Conservation (phyloP, 208 protist genomes). For the Crithidia thermophila region DNA sequence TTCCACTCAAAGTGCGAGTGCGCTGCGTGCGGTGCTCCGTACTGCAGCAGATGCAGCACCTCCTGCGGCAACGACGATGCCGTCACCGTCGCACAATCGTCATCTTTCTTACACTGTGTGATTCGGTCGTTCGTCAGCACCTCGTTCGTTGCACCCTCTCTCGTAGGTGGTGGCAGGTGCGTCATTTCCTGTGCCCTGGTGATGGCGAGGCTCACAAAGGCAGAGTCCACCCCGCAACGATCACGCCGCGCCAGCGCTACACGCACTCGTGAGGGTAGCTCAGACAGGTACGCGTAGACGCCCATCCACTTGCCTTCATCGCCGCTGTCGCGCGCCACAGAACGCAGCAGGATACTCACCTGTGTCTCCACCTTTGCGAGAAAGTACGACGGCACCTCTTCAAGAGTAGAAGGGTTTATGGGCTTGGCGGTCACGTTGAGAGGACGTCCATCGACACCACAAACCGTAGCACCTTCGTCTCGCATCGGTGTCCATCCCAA, state of each 20-base stretch:
- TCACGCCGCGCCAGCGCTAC: constrained; percentile 13
- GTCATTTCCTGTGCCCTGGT: neutral
- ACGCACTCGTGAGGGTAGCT: constrained; percentile 27
- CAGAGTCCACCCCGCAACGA: constrained; percentile 8
- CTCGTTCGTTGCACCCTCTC: no score
- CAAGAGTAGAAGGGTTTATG: neutral
- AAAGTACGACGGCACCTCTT: constrained; percentile 30
- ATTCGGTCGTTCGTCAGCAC: no score
- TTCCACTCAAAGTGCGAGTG: constrained; percentile 17
- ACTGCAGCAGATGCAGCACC: constrained; percentile 28
- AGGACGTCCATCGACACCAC: no score
- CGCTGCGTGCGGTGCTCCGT: constrained; percentile 2
- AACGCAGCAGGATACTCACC: constrained; percentile 24
- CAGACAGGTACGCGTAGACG: constrained; percentile 48
- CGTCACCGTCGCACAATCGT: neutral
- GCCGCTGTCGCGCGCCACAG: constrained; percentile 1
- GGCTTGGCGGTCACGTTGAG: no score
- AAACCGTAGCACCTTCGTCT: neutral
- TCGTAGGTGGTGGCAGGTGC: neutral
- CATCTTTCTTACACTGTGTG: no score
- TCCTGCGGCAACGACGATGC: constrained; percentile 7
- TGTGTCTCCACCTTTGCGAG: constrained; percentile 34
- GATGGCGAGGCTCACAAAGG: neutral
- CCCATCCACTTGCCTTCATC: constrained; percentile 41
- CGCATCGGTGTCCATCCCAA: constrained; percentile 19